phyloP scores from a whole-genome alignment of 257 asterid species.

The Petunia axillaris region DNA sequence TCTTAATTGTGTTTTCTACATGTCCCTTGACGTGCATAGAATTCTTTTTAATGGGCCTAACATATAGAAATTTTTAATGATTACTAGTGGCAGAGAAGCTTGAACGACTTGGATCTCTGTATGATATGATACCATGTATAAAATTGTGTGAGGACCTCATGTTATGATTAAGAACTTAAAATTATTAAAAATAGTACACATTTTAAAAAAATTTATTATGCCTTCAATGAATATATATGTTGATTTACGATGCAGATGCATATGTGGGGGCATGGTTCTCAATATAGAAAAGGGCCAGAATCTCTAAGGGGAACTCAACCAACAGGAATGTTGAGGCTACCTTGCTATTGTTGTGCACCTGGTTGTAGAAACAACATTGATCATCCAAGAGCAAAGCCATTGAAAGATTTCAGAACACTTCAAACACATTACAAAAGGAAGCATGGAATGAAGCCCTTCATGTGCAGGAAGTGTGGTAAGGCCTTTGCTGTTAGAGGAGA shows the following conservation, averaged over 20 bases:
- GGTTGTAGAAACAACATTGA: constrained; percentile 89
- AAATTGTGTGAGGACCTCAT: too few species aligned
- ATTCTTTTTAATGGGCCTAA: neutral
- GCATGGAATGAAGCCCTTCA: constrained; percentile 92
- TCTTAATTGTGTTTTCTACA: neutral
- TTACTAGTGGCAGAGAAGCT: too few species aligned
- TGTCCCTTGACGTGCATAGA: neutral
- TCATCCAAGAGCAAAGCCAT: constrained; percentile 82
- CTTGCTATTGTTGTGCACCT: constrained; percentile 85
- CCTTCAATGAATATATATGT: too few species aligned
- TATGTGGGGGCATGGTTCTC: constrained; percentile 99
- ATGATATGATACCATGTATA: too few species aligned
- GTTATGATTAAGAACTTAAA: too few species aligned
- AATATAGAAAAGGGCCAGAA: constrained; percentile 86
- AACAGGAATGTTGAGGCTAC: constrained; percentile 84
- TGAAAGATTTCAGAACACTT: constrained; percentile 87
- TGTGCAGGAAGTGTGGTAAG: constrained; percentile 82
- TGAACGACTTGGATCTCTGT: too few species aligned
- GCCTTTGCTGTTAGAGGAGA: constrained; percentile 86
- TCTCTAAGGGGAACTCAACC: constrained; percentile 91
- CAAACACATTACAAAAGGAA: constrained; percentile 92
- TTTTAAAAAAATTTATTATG: neutral
- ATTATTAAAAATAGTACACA: too few species aligned
- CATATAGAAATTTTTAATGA: too few species aligned
- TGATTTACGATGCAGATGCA: constrained; percentile 62